Evolutionary conservation across 345 rosid genomes (phyloP), one percentile per base, ranked within the genome.

Genomic region (Kandelia obovata): DNA sequence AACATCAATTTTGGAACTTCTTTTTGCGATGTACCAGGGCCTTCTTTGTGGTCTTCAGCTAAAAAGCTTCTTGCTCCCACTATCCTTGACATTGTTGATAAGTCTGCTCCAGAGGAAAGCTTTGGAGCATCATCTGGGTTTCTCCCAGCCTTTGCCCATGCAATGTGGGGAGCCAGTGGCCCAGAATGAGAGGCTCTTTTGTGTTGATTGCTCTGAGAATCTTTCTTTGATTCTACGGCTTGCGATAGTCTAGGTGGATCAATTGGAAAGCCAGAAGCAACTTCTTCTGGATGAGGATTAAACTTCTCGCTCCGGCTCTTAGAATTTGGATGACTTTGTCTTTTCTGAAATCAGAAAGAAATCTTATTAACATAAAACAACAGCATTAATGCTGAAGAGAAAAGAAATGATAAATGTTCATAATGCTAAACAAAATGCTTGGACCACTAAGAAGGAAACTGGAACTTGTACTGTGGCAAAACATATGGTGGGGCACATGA

Each of bases 281-380:
- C 96, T 73, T 95, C 99, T 83, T 90, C 99, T 26, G 86, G 96
- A 83, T 90, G 91, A 71, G 97, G 96, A 79, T 95, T 90, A 73
- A 95, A 95, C 81, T 85, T 95, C 91, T 95, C 99, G 66, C 97
- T 95, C 43, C 96, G 80, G 83, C 99, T 92, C 86, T 89, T 92
- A 49, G 89, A 85, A 76, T 66, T 79, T 65, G 89, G 70, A 60
- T 86, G 96, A 73, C 79, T 80, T 75, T 89, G 91, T 59, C 99
- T 88, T 82, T 85, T 95, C 97, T 95, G 96, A 39, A 78, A 69
- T 51, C 61, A 32, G 34, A 67, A 65, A 71, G 6, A 13, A 69
- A 20, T 13, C 25, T 56, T 17, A 34, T 72, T 35, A 59, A 55
- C 7, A 20, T 37, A 58, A 13, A 63, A 56, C 59, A 56, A 27